These are phyloP conservation scores for Podospora tetraspora DNA, from an alignment of 495 filamentous ascomycete genomes.

Conservation along the genomic window DNA sequence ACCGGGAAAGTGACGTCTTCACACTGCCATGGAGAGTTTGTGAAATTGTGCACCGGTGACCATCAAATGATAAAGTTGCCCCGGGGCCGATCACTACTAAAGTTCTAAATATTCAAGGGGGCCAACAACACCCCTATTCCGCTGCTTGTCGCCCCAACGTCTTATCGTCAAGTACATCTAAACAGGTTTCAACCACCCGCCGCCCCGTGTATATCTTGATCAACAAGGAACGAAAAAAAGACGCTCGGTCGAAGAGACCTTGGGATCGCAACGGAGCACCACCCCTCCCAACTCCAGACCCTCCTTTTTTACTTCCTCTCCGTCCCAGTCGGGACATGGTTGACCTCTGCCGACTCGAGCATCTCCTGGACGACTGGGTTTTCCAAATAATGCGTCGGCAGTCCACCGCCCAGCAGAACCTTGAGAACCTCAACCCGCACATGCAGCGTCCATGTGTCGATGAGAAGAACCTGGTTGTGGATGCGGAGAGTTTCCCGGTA, in stretches of 20 bases:
- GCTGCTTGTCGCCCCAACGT: not conserved
- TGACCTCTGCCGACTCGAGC: constrained; percentile 41
- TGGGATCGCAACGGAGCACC: not conserved
- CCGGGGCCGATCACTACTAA: not conserved
- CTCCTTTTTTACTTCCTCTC: not conserved
- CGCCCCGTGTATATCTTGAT: not conserved
- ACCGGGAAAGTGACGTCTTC: not conserved
- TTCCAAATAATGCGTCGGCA: constrained; percentile 70
- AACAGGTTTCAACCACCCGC: not conserved
- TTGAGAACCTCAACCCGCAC: constrained; percentile 69
- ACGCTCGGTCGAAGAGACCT: not conserved
- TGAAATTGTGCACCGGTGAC: not conserved
- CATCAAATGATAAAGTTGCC: not conserved
- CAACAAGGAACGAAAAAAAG: not conserved
- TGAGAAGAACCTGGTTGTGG: constrained; percentile 65
- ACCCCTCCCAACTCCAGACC: not conserved
- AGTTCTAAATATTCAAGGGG: not conserved
- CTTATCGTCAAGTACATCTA: not conserved
- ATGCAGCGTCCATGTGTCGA: constrained; percentile 90
- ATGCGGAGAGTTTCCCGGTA: constrained; percentile 73
- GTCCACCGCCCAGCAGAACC: constrained; percentile 73
- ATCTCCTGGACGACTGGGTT: constrained; percentile 76
- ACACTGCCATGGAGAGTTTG: not conserved
- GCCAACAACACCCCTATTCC: not conserved
- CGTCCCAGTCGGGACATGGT: constrained; percentile 12